Conservation (phyloP, 495 filamentous ascomycete genomes). For the Glonium stellatum region DNA sequence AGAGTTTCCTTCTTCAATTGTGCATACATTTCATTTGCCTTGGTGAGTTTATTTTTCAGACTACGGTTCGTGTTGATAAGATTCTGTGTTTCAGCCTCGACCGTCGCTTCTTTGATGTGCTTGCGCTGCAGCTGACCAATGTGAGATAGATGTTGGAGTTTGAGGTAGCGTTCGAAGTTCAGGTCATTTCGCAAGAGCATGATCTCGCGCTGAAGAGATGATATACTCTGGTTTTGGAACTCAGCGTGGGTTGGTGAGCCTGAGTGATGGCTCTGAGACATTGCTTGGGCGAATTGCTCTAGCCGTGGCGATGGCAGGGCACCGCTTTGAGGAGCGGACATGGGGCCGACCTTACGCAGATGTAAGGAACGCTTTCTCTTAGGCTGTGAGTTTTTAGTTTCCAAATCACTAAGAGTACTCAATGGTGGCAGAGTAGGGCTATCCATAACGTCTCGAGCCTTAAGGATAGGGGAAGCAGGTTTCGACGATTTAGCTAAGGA, state of each 20-base stretch:
- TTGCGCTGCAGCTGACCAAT: conserved; percentile 64
- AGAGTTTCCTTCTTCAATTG: conserved; percentile 59
- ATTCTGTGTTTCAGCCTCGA: conserved; percentile 69
- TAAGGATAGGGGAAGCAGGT: conserved; percentile 23
- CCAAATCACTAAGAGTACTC: neutral
- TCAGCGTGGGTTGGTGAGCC: conserved; percentile 20
- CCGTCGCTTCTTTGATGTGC: conserved; percentile 60
- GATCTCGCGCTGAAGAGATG: conserved; percentile 57
- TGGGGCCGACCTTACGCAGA: conserved; percentile 3
- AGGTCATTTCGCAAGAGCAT: conserved; percentile 65
- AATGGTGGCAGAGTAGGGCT: conserved; percentile 50
- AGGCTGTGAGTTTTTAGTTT: neutral
- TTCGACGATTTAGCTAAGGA: conserved; percentile 13
- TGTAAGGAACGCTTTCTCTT: neutral
- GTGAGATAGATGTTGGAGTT: conserved; percentile 65
- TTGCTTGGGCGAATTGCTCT: conserved; percentile 29
- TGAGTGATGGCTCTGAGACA: conserved; percentile 8
- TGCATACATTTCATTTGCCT: conserved; percentile 56
- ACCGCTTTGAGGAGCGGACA: conserved; percentile 5
- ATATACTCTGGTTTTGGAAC: conserved; percentile 38
- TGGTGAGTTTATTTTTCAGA: conserved; percentile 59
- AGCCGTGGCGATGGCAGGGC: conserved; percentile 8
- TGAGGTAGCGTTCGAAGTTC: conserved; percentile 69
- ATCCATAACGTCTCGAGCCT: conserved; percentile 40
- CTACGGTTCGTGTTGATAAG: conserved; percentile 64